Conservation (phyloP, 2,329 filamentous ascomycete genomes). For the Corynespora cassiicola region DNA sequence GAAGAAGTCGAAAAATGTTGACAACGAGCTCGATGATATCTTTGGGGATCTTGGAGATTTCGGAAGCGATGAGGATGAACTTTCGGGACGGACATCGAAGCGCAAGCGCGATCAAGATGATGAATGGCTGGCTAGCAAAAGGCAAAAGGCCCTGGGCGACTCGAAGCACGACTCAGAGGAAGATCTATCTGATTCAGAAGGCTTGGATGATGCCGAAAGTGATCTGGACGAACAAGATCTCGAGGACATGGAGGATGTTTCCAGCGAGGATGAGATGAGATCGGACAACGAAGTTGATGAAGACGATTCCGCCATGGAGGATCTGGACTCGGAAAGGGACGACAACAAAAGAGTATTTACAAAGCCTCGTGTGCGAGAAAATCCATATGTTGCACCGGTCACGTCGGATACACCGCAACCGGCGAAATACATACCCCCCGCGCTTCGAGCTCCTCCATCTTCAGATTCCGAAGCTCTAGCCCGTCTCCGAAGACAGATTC, state of each 20-base stretch:
- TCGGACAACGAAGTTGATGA: conserved; percentile 46
- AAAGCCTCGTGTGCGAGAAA: conserved; percentile 67
- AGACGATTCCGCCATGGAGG: conserved; percentile 33
- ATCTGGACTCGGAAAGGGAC: conserved; percentile 40
- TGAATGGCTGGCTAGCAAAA: conserved; percentile 65
- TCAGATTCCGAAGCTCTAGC: conserved; percentile 71
- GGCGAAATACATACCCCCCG: conserved; percentile 89
- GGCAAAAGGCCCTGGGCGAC: conserved; percentile 55
- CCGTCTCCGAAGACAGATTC: conserved; percentile 78
- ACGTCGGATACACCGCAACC: conserved; percentile 48
- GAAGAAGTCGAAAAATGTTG: conserved; percentile 72
- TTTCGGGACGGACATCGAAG: conserved; percentile 55
- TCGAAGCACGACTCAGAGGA: conserved; percentile 32
- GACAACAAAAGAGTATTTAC: conserved; percentile 26
- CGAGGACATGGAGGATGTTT: conserved; percentile 28
- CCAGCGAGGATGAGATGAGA: conserved; percentile 21
- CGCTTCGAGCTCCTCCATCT: conserved; percentile 69
- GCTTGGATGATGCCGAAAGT: conserved; percentile 16
- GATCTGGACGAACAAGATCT: conserved; percentile 36
- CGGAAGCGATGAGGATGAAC: conserved; percentile 54
- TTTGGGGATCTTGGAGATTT: conserved; percentile 67
- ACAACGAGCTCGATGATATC: conserved; percentile 83
- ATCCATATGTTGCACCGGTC: conserved; percentile 84
- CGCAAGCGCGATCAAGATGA: conserved; percentile 65
- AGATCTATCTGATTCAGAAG: conserved; percentile 26